Evolutionary conservation across 257 asterid species (phyloP), one percentile per base, ranked within the genome.

Genomic region (Ophiorrhiza pumila): DNA sequence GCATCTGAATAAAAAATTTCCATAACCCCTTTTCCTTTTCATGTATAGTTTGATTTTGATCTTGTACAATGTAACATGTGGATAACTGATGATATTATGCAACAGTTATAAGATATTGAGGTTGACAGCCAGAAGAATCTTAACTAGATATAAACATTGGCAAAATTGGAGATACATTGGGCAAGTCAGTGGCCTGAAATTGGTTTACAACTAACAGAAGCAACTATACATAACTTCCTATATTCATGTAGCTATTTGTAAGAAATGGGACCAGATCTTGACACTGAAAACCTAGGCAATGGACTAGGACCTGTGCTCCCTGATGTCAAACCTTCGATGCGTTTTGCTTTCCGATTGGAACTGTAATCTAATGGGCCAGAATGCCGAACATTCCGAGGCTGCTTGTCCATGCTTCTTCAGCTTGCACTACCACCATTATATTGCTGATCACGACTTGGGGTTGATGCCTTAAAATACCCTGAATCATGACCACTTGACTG

Each of bases 281-380:
- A 95, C 76, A 87, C 87, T 23, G 96, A 96, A 79, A 92, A 92
- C 79, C 95, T 92, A 15, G 99, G 97, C 90, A 94, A 77, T 15
- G 97, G 96, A 73, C 99, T 91, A 35, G 96, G 96, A 32, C 98
- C 95, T 15, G 88, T 90, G 89, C 91, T 88, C 64, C 87, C 82
- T 8, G 99, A 90, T 23, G 97, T 79, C 32, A 98, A 95, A 45
- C 98, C 96, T 71, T 90, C 98, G 1, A 71, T 84, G 34, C 83
- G 75, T 75, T 90, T 92, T 1, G 83, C 34, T 86, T 85, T 95
- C 52, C 91, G 87, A 72, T 87, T 89, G 39, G 82, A 78, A 77
- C 91, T 84, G 79, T 90, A 91, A 77, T 91, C 99, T 83, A 92
- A 81, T 1, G 98, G 99, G 25, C 99, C 99, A 46, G 99, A 95